Base-by-base conservation (phyloP, 495 filamentous ascomycete genomes). In the Annulohypoxylon nitens region DNA sequence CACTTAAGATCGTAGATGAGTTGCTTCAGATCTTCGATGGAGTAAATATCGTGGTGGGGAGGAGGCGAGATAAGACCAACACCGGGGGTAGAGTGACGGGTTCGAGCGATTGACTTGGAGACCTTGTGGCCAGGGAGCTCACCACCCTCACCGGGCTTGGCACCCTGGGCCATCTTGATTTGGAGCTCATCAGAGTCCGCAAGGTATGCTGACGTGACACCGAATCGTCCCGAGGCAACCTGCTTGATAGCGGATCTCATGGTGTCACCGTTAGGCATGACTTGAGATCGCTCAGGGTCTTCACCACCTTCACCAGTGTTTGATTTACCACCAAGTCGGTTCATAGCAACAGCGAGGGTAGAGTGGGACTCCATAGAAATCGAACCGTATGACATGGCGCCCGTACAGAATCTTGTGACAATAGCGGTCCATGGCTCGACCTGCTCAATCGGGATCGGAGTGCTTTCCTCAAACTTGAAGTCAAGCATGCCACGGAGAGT, bases 291-390 rank as follows among this genome's bases (percentile, higher is more conserved):
- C 84, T 98, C 95, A 3, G 96, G 89, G 72, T 99, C 96, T 82
- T 99, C 96, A 78, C 96, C 96, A 87, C 96, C 96, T 85, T 99
- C 96, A 76, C 96, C 96, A 39, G 96, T 99, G 85, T 99, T 99
- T 23, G 96, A 99, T 83, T 98, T 99, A 79, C 96, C 96, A 33
- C 96, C 96, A 16, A 99, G 87, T 59, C 96, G 87, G 82, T 99
- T 99, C 97, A 99, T 98, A 50, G 96, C 96, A 61, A 99, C 90
- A 71, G 96, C 96, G 33, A 99, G 84, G 4, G 96, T 98, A 20
- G 96, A 99, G 86, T 99, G 96, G 53, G 96, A 94, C 79, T 99
- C 97, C 94, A 98, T 97, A 34, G 97, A 98, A 75, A 99, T 99
- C 26, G 96, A 99, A 50, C 96, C 96, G 78, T 99, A 99, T 16